A percentile compares a stretch with the other conserved stretches of the same genome.
These are phyloP conservation scores for Melastoma malabathricum DNA, from an alignment of 345 rosid species.

Conservation along the genomic window DNA sequence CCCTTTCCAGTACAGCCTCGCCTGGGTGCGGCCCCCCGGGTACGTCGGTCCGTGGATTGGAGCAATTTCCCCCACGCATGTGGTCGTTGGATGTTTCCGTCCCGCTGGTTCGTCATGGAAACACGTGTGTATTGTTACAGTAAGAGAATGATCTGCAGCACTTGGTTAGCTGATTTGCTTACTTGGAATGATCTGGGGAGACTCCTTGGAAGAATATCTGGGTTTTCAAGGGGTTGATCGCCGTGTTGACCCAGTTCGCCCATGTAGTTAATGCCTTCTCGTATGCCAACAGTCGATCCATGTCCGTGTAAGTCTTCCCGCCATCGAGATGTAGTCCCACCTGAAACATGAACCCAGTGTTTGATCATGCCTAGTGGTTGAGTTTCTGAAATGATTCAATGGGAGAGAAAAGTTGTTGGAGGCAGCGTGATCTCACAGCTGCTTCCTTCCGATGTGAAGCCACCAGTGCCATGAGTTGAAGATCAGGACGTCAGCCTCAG, in stretches of 20 bases:
- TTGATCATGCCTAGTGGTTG: not conserved
- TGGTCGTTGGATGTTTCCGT: slow-evolving; percentile 21
- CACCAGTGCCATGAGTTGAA: slow-evolving; percentile 95
- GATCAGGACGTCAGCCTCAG: slow-evolving; percentile 34
- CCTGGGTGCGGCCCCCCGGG: slow-evolving; percentile 37
- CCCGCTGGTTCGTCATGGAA: slow-evolving; percentile 18
- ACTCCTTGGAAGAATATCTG: slow-evolving; percentile 28
- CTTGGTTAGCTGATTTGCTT: not conserved
- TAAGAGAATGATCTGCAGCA: not conserved
- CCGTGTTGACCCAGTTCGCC: slow-evolving; percentile 24
- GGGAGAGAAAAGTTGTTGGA: not conserved
- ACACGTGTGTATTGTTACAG: no score
- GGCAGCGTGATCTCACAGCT: slow-evolving; percentile 26
- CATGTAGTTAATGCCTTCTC: slow-evolving; percentile 30
- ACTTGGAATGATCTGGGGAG: slow-evolving; percentile 25
- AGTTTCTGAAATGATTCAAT: not conserved
- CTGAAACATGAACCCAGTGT: slow-evolving; percentile 4
- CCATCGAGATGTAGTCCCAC: slow-evolving; percentile 22
- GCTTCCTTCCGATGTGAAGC: slow-evolving; percentile 70
- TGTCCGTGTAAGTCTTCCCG: slow-evolving; percentile 13
- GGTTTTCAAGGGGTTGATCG: slow-evolving; percentile 19
- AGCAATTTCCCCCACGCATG: slow-evolving; percentile 17
- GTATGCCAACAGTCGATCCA: slow-evolving; percentile 24
- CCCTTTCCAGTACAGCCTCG: slow-evolving; percentile 25
- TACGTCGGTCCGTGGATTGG: slow-evolving; percentile 25